Base-by-base conservation (phyloP, 2,329 filamentous ascomycete genomes). In the Helotiales sp. region DNA sequence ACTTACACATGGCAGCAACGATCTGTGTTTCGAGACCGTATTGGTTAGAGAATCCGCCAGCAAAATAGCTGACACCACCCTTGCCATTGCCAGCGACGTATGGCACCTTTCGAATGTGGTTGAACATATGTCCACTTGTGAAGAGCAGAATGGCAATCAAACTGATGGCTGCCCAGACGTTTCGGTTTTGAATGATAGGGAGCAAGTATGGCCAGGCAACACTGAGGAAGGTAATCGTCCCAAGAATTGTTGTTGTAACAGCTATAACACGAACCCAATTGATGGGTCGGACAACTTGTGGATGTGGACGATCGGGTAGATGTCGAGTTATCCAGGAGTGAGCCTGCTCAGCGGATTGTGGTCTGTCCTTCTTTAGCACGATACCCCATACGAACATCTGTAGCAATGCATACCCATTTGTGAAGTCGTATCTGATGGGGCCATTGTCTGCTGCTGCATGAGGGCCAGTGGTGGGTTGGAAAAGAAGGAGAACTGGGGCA, bases 51-150 rank as follows among this genome's bases (percentile, higher is more conserved):
- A 99, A 99, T 0, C 96, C 95, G 45, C 86, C 86, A 3, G 95
- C 93, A 79, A 99, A 96, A 79, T 98, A 98, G 77, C 82, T 92
- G 69, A 99, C 87, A 5, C 93, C 93, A 20, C 96, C 96, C 63
- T 87, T 89, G 26, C 93, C 93, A 77, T 98, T 89, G 49, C 91
- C 92, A 49, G 89, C 85, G 34, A 98, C 93, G 75, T 99, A 99
- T 2, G 96, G 96, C 2, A 96, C 93, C 79, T 96, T 95, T 74
- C 96, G 89, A 77, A 99, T 99, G 77, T 97, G 94, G 80, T 98
- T 99, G 86, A 96, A 99, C 96, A 99, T 99, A 81, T 98, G 94
- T 45, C 96, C 96, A 74, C 92, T 96, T 55, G 91, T 97, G 82
- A 98, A 99, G 66, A 97, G 84, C 49, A 99, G 86, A 70, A 99